Conservation (phyloP, 1,284 basidiomycete species). For the Ceratobasidium sp. region DNA sequence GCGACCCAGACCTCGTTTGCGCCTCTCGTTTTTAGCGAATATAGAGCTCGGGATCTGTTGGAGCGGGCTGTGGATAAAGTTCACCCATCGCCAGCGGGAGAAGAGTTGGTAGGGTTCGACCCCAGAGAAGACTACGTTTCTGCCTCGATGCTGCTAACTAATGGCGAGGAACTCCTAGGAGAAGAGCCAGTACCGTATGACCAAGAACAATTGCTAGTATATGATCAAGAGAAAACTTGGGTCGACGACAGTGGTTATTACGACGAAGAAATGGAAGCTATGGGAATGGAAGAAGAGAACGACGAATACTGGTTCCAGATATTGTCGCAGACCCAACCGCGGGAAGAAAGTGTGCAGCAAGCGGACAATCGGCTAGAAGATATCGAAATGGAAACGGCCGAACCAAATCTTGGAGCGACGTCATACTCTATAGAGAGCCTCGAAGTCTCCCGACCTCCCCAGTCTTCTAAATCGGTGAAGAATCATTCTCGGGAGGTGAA, state of each 20-base stretch:
- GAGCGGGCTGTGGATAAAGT: not conserved
- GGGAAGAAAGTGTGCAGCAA: not conserved
- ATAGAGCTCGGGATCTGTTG: no score
- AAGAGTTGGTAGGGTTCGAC: not conserved
- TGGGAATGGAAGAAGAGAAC: not conserved
- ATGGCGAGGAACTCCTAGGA: not conserved
- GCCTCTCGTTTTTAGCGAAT: not conserved
- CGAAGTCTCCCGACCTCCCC: not conserved
- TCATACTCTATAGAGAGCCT: not conserved
- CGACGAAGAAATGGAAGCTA: not conserved
- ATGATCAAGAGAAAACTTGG: not conserved
- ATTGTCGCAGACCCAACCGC: not conserved
- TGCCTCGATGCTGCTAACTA: not conserved
- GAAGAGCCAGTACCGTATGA: not conserved
- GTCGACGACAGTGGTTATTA: conserved; percentile 5
- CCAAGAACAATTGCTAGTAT: not conserved
- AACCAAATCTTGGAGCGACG: not conserved
- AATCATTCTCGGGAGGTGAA: not conserved
- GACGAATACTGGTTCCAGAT: conserved; percentile 8
- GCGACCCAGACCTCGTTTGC: conserved; percentile 12
- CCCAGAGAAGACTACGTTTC: not conserved
- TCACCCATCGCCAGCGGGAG: not conserved
- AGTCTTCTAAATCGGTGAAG: not conserved
- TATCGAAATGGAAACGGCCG: not conserved
- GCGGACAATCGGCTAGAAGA: not conserved